phyloP scores from a whole-genome alignment of 2,329 filamentous ascomycete genomes.

The Chaetomiaceae sp. region DNA sequence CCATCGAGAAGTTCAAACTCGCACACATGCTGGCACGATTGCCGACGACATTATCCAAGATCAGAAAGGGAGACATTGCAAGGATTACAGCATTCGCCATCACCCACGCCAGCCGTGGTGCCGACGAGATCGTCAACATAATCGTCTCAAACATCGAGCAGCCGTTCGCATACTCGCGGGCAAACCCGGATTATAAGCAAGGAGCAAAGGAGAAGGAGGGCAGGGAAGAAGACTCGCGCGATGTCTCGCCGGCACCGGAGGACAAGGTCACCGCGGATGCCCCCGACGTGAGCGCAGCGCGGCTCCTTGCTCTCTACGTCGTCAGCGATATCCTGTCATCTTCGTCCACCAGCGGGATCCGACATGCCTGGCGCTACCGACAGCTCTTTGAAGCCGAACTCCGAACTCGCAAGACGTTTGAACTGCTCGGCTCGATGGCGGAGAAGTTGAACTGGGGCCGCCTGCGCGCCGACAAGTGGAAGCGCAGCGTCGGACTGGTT shows the following conservation, averaged over 20 bases:
- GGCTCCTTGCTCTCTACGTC: conserved; percentile 76
- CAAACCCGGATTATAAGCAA: conserved; percentile 54
- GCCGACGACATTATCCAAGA: conserved; percentile 66
- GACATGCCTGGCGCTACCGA: conserved; percentile 82
- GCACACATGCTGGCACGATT: conserved; percentile 78
- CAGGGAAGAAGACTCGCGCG: conserved; percentile 33
- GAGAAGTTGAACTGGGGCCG: conserved; percentile 73
- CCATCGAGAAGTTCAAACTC: conserved; percentile 77
- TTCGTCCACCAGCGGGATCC: conserved; percentile 68
- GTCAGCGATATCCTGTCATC: conserved; percentile 73
- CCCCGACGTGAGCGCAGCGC: conserved; percentile 64
- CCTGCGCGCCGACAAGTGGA: conserved; percentile 79
- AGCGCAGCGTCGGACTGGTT: conserved; percentile 65
- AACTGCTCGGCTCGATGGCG: conserved; percentile 67
- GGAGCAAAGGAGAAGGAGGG: conserved; percentile 37
- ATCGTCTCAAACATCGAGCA: conserved; percentile 75
- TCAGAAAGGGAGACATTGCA: conserved; percentile 81
- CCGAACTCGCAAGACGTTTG: conserved; percentile 64
- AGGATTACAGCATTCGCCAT: conserved; percentile 85
- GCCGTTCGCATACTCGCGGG: conserved; percentile 68
- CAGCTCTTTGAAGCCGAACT: conserved; percentile 73
- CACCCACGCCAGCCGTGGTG: conserved; percentile 75
- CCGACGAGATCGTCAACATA: conserved; percentile 87
- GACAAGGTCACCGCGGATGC: conserved; percentile 29
- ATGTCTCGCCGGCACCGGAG: conserved; percentile 34